phyloP scores from a whole-genome alignment of 1,284 basidiomycete genomes.

The Tilletia caries region DNA sequence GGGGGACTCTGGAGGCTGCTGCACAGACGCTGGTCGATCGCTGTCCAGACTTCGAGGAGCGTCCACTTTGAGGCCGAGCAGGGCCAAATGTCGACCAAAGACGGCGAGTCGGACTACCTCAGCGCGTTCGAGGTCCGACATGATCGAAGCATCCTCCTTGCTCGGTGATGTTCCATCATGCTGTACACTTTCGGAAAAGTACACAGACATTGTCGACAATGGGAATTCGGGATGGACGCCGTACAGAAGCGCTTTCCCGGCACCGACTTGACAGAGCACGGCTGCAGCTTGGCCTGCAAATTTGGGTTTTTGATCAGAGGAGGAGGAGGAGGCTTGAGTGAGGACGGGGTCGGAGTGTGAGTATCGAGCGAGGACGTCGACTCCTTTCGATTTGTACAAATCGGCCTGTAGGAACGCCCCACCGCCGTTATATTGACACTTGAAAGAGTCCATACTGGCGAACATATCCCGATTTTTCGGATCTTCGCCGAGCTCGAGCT shows the following conservation, averaged over 20 bases:
- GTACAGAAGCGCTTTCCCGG: conserved; percentile 65
- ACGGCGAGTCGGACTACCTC: not conserved
- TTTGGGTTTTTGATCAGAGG: conserved; percentile 8
- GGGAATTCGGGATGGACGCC: conserved; percentile 67
- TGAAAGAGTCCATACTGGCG: not conserved
- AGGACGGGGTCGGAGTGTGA: conserved; percentile 15
- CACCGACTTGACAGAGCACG: conserved; percentile 60
- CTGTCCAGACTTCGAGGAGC: not conserved
- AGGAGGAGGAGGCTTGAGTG: not conserved
- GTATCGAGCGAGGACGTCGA: conserved; percentile 57
- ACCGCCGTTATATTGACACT: conserved; percentile 62
- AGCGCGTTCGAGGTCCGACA: not conserved
- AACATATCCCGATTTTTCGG: conserved; percentile 24
- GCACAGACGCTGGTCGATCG: not conserved
- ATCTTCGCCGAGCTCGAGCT: conserved; percentile 50
- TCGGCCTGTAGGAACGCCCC: conserved; percentile 58
- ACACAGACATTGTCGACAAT: conserved; percentile 26
- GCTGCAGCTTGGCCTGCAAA: conserved; percentile 57
- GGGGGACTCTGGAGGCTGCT: not conserved
- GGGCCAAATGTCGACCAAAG: not conserved
- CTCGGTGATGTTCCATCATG: conserved; percentile 28
- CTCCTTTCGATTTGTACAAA: conserved; percentile 24
- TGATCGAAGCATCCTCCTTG: not conserved
- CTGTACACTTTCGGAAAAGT: conserved; percentile 20
- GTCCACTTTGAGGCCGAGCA: conserved; percentile 6